Base-by-base conservation (phyloP, 2,329 filamentous ascomycete species). In the Monosporascus sp. region DNA sequence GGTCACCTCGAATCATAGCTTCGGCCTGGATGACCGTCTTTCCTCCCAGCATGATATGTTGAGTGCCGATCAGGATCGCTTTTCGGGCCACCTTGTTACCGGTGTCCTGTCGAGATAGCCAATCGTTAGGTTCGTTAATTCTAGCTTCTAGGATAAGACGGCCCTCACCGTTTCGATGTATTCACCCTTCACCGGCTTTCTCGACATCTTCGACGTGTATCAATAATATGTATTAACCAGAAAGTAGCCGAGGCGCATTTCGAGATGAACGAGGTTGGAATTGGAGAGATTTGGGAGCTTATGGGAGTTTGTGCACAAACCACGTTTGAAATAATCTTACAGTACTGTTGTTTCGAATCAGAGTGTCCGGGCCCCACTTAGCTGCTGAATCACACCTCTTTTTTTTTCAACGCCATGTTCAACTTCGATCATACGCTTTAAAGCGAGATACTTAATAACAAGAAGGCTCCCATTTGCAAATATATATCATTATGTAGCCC, bases 81-180 rank as follows among this genome's bases (percentile, higher is more conserved):
- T 90, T 90, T 61, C 94, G 90, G 39, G 92, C 93, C 65, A 99
- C 94, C 76, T 97, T 97, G 81, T 99, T 99, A 61, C 94, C 94
- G 3, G 92, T 96, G 74, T 97, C 93, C 92, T 96, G 62, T n/a
- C 24, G 17, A 31, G 31, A 50, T 61, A 25, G 54, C 47, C 11
- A 35, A 14, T 35, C 5, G 11, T 35, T 14, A 35, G 4, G 5
- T 14, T 14, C 9, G 31, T 35, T 35, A 35, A 35, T 35, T 35
- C 11, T 14, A 35, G 11, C 11, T 35, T 11, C 31, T 2, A 14
- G 31, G 31, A 5, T 35, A 4, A 14, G 9, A 14, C 11, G 31
- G 5, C 14, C 31, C 81, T 65, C 80, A 96, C 92, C 51, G 94
- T 99, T 74, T 97, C 93, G 58, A 99, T 97, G 70, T 97, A 97